Evolutionary conservation across 2,329 filamentous ascomycete genomes (phyloP).

Genomic region (Curvularia lunata): DNA sequence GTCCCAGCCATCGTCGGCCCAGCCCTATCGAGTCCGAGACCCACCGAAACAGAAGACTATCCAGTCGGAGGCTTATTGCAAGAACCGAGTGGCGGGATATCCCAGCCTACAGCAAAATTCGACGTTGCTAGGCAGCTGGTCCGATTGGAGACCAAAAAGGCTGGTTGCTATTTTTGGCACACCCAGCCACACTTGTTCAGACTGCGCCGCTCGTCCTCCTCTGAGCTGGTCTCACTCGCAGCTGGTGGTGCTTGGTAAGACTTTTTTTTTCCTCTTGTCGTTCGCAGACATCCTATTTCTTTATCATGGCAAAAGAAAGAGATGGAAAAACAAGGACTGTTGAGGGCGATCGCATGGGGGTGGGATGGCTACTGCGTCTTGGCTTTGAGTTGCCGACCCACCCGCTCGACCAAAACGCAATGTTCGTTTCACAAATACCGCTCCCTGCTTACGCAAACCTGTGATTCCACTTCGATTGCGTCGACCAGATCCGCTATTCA

Average conservation of each 20-base stretch:
- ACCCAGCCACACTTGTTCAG: constrained; percentile 14
- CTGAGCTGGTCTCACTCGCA: constrained; percentile 5
- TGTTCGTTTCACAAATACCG: constrained; percentile 6
- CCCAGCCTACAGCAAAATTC: neutral
- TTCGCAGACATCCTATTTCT: neutral
- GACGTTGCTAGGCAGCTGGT: constrained; percentile 5
- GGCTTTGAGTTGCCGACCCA: neutral
- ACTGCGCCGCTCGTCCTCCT: constrained; percentile 1
- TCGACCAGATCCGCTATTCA: constrained; percentile 5
- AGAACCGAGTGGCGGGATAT: constrained; percentile 1
- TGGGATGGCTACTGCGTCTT: neutral
- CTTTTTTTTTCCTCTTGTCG: neutral
- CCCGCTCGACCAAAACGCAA: neutral
- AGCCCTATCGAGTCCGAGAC: constrained; percentile 14
- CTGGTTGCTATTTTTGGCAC: constrained; percentile 13
- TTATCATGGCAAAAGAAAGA: neutral
- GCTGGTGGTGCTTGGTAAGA: neutral
- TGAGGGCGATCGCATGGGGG: neutral
- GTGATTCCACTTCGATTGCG: neutral
- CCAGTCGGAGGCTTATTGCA: constrained; percentile 6
- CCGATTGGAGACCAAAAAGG: constrained; percentile 3
- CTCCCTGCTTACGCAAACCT: constrained; percentile 1
- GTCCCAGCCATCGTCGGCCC: constrained; percentile 17
- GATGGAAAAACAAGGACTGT: neutral
- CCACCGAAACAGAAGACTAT: constrained; percentile 4